Conservation (phyloP, 208 protist genomes). For the Naegleria fowleri region DNA sequence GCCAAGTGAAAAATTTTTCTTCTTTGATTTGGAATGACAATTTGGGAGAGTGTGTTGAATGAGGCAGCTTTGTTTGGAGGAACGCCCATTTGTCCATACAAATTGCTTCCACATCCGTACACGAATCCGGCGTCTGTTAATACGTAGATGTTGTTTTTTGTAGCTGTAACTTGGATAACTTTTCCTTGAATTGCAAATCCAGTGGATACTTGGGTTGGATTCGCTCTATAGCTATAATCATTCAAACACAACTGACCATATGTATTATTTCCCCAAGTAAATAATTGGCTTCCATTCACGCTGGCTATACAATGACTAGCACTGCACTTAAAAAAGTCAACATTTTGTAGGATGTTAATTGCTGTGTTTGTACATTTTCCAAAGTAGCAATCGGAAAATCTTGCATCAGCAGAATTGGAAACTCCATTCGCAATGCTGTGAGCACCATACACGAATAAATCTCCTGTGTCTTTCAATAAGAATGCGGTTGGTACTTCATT, state of each 20-base stretch:
- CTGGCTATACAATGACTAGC: background rate
- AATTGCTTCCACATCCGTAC: background rate
- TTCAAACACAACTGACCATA: background rate
- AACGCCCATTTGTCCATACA: background rate
- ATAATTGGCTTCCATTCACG: background rate
- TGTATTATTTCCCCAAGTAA: background rate
- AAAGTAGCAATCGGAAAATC: no score
- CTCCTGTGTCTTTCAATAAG: background rate
- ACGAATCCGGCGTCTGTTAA: background rate
- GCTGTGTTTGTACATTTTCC: background rate
- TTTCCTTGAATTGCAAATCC: no score
- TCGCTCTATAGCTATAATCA: background rate
- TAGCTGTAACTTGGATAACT: background rate
- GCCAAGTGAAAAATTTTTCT: background rate
- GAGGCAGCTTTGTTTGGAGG: background rate
- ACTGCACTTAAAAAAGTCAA: background rate
- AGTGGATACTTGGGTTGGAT: background rate
- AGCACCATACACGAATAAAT: background rate
- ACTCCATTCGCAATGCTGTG: background rate
- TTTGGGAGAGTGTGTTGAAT: background rate
- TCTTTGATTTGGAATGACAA: background rate
- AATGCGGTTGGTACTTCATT: background rate
- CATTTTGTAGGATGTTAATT: background rate
- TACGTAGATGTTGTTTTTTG: background rate
- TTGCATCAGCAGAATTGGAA: background rate